Percentiles rank a stretch among this genome's conserved stretches.
These are phyloP conservation scores for Kazachstania viticola DNA, from an alignment of 805 yeast genomes.

Conservation along the genomic window DNA sequence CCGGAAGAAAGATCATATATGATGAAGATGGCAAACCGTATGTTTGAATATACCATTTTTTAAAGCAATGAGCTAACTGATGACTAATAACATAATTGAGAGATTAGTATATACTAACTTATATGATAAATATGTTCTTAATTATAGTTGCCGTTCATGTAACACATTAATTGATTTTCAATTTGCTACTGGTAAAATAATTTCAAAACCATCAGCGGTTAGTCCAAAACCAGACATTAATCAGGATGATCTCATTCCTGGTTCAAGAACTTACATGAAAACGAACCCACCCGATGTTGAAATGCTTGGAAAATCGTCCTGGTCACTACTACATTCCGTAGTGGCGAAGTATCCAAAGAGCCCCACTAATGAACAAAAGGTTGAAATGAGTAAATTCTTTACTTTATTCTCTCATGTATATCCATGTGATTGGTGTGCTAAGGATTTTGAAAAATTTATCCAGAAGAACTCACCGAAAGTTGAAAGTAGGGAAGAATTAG, in stretches of 20 bases:
- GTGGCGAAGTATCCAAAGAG: constrained; percentile 78
- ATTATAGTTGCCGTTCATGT: constrained; percentile 70
- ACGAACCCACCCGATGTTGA: constrained; percentile 83
- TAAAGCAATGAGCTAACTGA: no score
- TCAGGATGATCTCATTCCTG: constrained; percentile 13
- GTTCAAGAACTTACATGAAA: constrained; percentile 27
- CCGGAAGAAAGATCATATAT: constrained; percentile 57
- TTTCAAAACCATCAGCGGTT: background rate
- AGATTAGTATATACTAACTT: no score
- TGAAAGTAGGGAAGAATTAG: constrained; percentile 62
- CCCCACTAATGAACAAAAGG: constrained; percentile 52
- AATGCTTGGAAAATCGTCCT: constrained; percentile 70
- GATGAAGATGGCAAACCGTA: constrained; percentile 93
- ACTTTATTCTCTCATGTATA: constrained; percentile 64
- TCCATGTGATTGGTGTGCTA: constrained; percentile 92
- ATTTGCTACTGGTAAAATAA: constrained; percentile 35
- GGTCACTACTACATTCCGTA: constrained; percentile 85
- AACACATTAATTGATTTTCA: constrained; percentile 73
- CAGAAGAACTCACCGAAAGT: constrained; percentile 43
- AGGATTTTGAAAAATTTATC: constrained; percentile 63
- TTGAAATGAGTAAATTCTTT: constrained; percentile 61
- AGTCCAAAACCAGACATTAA: constrained; percentile 3
- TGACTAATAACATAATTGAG: no score
- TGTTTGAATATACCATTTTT: constrained; percentile 32
- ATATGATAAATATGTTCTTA: background rate